Evolutionary conservation across 2,329 filamentous ascomycete species (phyloP).

Genomic region (Penicillium sp.): DNA sequence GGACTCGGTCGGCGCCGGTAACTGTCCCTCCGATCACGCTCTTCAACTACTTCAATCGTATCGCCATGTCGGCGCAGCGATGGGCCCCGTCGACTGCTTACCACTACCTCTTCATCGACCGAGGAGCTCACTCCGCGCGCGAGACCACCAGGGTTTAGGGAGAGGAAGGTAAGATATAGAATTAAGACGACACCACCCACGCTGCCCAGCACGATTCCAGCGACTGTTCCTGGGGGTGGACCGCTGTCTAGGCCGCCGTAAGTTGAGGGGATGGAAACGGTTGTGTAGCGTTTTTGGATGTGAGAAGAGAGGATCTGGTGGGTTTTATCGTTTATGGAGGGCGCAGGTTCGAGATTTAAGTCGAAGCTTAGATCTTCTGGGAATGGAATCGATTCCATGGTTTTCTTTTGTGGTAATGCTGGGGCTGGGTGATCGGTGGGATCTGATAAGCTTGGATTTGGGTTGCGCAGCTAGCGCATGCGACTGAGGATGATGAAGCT

Average conservation of each 20-base stretch:
- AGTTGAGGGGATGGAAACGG: constrained; percentile 59
- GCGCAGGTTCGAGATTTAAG: not conserved
- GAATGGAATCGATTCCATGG: constrained; percentile 1
- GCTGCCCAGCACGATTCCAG: constrained; percentile 56
- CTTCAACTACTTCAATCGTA: constrained; percentile 35
- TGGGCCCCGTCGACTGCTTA: constrained; percentile 19
- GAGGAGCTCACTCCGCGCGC: constrained; percentile 22
- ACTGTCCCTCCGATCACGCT: constrained; percentile 27
- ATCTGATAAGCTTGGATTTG: not conserved
- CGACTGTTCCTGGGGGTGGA: constrained; percentile 58
- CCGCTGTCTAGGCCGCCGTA: constrained; percentile 57
- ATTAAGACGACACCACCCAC: constrained; percentile 55
- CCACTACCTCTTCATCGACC: constrained; percentile 30
- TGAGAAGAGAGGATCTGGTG: constrained; percentile 8
- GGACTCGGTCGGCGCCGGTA: constrained; percentile 20
- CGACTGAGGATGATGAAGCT: not conserved
- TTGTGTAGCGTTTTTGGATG: constrained; percentile 27
- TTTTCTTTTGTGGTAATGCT: not conserved
- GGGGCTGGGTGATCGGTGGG: not conserved
- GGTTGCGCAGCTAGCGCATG: not conserved
- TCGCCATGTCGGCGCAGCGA: constrained; percentile 14
- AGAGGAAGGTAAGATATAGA: constrained; percentile 53
- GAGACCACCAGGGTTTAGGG: constrained; percentile 47
- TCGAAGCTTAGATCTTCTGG: not conserved
- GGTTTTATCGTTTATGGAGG: not conserved